These are phyloP conservation scores for Penicillium sp. DNA, from an alignment of 2,329 filamentous ascomycete species.

Conservation along the genomic window DNA sequence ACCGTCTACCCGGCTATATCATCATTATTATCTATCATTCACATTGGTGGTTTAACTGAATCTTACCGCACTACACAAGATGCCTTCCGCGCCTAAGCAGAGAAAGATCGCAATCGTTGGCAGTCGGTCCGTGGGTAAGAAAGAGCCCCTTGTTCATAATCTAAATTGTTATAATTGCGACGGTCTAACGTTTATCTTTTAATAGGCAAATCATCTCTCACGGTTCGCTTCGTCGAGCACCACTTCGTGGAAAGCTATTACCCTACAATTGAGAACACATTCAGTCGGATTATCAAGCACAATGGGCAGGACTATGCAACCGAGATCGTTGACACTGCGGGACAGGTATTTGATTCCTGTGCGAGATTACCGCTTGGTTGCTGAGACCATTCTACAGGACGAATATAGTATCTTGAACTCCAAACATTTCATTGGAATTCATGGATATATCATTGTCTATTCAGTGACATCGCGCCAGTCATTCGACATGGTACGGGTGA, in stretches of 20 bases:
- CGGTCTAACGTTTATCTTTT: slow-evolving; percentile 5
- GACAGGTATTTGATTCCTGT: slow-evolving; percentile 62
- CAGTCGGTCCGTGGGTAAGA: slow-evolving; percentile 82
- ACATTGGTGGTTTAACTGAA: neutral
- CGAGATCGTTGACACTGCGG: slow-evolving; percentile 97
- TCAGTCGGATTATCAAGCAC: slow-evolving; percentile 90
- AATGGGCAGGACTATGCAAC: slow-evolving; percentile 92
- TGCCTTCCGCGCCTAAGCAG: slow-evolving; percentile 75
- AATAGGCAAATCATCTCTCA: slow-evolving; percentile 92
- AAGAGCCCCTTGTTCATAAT: slow-evolving; percentile 36
- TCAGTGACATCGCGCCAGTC: slow-evolving; percentile 92
- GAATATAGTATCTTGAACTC: slow-evolving; percentile 98
- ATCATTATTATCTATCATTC: neutral
- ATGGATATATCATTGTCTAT: slow-evolving; percentile 98
- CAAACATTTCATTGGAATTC: slow-evolving; percentile 98
- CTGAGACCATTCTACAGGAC: slow-evolving; percentile 57
- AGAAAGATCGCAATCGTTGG: slow-evolving; percentile 95
- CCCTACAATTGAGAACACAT: slow-evolving; percentile 98
- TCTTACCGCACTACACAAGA: slow-evolving; percentile 36
- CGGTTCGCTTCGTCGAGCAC: slow-evolving; percentile 93
- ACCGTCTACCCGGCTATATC: neutral
- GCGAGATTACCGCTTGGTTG: slow-evolving; percentile 1
- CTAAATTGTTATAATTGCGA: neutral
- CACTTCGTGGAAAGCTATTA: slow-evolving; percentile 99
- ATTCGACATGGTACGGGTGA: slow-evolving; percentile 96